A percentile compares a stretch with the other conserved stretches of the same genome.
These are phyloP conservation scores for Yamadazyma diospyri DNA, from an alignment of 1,139 yeast genomes.

Conservation along the genomic window DNA sequence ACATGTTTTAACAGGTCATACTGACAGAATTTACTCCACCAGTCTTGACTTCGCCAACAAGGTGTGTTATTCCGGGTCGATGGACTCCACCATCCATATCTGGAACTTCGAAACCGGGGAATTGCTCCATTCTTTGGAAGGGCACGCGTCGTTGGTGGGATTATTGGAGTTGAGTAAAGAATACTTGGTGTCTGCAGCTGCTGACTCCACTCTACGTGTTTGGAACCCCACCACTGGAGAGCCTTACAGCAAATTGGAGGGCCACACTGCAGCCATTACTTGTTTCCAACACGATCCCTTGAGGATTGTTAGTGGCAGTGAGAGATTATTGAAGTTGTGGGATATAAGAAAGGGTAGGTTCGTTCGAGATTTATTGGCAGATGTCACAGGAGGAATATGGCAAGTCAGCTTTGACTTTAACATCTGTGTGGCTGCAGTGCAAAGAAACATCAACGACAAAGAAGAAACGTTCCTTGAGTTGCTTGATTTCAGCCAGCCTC, in stretches of 20 bases:
- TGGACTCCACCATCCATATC: constrained; percentile 83
- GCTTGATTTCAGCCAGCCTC: constrained; percentile 67
- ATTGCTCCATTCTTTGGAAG: constrained; percentile 62
- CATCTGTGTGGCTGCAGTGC: constrained; percentile 92
- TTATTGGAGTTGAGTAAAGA: constrained; percentile 73
- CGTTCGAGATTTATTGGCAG: constrained; percentile 70
- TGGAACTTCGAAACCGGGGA: constrained; percentile 86
- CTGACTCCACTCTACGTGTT: constrained; percentile 84
- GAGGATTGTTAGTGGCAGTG: constrained; percentile 86
- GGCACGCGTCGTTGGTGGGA: constrained; percentile 90
- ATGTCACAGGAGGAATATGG: constrained; percentile 86
- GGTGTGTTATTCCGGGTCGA: constrained; percentile 86
- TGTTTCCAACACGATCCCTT: constrained; percentile 90
- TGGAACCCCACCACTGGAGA: constrained; percentile 88
- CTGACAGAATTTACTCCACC: constrained; percentile 82
- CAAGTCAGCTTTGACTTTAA: constrained; percentile 85
- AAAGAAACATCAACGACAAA: constrained; percentile 43
- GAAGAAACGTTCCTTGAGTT: constrained; percentile 73
- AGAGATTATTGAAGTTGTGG: constrained; percentile 77
- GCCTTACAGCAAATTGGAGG: constrained; percentile 66
- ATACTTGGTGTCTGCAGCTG: constrained; percentile 91
- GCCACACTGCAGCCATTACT: constrained; percentile 86
- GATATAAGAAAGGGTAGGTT: constrained; percentile 74
- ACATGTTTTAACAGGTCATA: constrained; percentile 77
- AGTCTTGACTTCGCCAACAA: constrained; percentile 72